phyloP scores from a whole-genome alignment of 257 asterid species.

The Handroanthus guayacan region DNA sequence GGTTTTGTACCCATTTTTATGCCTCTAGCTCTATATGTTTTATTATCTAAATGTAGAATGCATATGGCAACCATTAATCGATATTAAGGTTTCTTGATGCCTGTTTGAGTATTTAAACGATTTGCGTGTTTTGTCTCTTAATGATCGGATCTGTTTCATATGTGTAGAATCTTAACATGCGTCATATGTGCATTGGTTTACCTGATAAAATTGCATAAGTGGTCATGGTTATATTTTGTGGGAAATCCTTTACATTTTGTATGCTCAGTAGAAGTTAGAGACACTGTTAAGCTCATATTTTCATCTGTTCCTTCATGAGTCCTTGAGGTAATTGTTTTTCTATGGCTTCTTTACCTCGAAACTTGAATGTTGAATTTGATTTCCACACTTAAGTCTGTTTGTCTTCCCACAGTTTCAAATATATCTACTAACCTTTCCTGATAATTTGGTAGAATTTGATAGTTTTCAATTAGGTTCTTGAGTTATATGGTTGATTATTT shows the following conservation, averaged over 20 bases:
- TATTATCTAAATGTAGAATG: background rate
- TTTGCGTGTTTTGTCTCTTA: background rate
- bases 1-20: conserved; percentile 1
- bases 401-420: background rate
- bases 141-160: conserved; percentile 7
- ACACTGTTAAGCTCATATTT: background rate
- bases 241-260: background rate
- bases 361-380: background rate
- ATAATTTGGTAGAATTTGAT: background rate
- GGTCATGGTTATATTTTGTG: background rate
- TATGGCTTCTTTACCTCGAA: background rate
- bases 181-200: background rate
- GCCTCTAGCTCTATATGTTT: background rate
- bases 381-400: background rate
- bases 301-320: background rate
- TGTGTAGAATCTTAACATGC: background rate
- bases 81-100: conserved; percentile 12
- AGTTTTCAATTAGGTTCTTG: background rate
- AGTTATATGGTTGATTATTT: conserved; percentile 12
- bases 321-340: background rate
- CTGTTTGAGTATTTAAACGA: background rate
- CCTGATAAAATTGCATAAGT: background rate
- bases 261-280: background rate
- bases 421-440: background rate
- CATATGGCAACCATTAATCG: background rate